These are phyloP conservation scores for Capronia americana DNA, from an alignment of 2,329 filamentous ascomycete species.

Conservation along the genomic window DNA sequence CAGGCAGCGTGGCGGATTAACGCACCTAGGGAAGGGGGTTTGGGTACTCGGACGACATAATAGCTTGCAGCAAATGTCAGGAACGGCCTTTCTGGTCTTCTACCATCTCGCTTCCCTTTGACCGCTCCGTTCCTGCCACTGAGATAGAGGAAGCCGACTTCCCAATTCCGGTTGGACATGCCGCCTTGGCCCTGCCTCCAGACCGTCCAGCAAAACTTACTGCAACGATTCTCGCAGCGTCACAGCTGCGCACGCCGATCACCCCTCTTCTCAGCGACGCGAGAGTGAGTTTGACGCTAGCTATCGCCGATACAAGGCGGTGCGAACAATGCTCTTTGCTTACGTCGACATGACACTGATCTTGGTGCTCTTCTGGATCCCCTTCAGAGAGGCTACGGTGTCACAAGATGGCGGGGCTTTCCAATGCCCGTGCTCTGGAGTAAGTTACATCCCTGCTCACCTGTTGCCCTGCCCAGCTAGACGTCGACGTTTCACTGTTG, in stretches of 20 bases:
- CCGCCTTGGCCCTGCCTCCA: not conserved
- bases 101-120: not conserved
- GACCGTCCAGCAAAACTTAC: not conserved
- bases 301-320: not conserved
- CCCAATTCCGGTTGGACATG: not conserved
- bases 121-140: not conserved
- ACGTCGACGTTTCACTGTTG: not conserved
- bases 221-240: not conserved
- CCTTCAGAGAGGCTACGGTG: not conserved
- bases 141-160: not conserved
- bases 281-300: not conserved
- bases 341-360: not conserved
- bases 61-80: not conserved
- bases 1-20: not conserved
- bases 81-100: not conserved
- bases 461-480: not conserved
- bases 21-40: not conserved
- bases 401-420: not conserved
- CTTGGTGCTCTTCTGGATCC: not conserved
- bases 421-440: not conserved
- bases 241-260: not conserved
- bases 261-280: not conserved
- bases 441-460: not conserved
- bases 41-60: not conserved
- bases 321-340: not conserved